A percentile compares a stretch with the other conserved stretches of the same genome.
phyloP scores from a whole-genome alignment of 2,329 filamentous ascomycete genomes.

The Bretziella fagacearum region DNA sequence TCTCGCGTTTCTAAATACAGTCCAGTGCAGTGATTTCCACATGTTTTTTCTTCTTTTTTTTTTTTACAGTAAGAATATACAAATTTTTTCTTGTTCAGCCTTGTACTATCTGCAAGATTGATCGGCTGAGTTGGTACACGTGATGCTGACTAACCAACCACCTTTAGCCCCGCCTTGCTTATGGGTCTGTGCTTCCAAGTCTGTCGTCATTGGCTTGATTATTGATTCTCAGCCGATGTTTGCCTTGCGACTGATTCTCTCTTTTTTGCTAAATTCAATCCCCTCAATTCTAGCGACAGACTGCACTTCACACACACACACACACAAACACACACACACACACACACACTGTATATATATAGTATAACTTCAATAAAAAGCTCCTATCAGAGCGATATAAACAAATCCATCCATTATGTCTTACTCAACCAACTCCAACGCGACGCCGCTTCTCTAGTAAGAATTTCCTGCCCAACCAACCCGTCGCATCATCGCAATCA shows the following conservation, averaged over 20 bases:
- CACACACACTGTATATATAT: not conserved
- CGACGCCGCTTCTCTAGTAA: conserved; percentile 57
- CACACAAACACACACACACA: not conserved
- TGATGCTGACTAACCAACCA: not conserved
- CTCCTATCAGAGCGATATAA: not conserved
- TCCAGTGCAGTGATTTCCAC: no score
- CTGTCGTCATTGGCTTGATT: conserved; percentile 3
- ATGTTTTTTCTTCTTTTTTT: not conserved
- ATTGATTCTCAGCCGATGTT: not conserved
- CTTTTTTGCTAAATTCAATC: no score
- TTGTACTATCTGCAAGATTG: conserved; percentile 23
- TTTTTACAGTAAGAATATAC: not conserved
- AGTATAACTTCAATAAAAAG: not conserved
- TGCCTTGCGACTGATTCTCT: not conserved
- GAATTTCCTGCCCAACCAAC: no score
- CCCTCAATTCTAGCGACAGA: no score
- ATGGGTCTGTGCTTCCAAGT: not conserved
- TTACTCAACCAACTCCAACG: conserved; percentile 47
- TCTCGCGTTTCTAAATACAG: no score
- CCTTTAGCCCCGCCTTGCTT: conserved; percentile 3
- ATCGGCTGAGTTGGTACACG: not conserved
- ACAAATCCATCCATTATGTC: conserved; percentile 42
- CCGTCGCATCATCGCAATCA: not conserved
- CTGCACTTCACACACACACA: not conserved
- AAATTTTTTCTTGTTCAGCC: conserved; percentile 8